Evolutionary conservation across 179 eudicot species (phyloP).

Genomic region (Actinidia arguta): DNA sequence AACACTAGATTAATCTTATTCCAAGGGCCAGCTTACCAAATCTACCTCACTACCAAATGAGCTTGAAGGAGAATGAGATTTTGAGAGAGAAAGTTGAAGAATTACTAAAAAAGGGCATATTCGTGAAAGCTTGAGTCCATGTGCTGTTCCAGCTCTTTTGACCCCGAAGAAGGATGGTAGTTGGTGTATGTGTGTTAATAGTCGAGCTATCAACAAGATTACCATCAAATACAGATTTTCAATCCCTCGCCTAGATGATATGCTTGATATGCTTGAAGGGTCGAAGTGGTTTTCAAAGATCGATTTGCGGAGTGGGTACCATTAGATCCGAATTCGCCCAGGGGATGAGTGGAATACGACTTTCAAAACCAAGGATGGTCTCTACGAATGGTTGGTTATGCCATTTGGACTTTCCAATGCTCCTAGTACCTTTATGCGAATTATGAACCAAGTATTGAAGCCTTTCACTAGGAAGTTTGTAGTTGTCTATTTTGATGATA

Average conservation of each 20-base stretch:
- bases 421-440: constrained; percentile 13
- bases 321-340: not conserved
- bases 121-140: not conserved
- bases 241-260: constrained; percentile 7
- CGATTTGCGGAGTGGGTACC: constrained; percentile 6
- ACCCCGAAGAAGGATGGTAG: no score
- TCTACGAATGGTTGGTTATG: constrained; percentile 23
- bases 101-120: not conserved
- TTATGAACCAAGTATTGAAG: no score
- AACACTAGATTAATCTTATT: not conserved
- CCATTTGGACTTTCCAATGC: not conserved
- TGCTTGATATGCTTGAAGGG: constrained; percentile 9
- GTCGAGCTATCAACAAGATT: not conserved
- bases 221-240: no score
- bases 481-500: constrained; percentile 17
- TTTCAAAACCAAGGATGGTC: constrained; percentile 13
- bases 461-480: not conserved
- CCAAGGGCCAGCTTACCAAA: not conserved
- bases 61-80: not conserved
- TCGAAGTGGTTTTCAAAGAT: not conserved
- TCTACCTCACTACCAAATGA: not conserved
- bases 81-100: not conserved
- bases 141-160: not conserved
- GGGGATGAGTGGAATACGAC: constrained; percentile 21
- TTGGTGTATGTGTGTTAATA: not conserved